Evolutionary conservation across 306 rosid genomes (phyloP), one percentile per base, ranked within the genome.

Genomic region (Comarum palustre): DNA sequence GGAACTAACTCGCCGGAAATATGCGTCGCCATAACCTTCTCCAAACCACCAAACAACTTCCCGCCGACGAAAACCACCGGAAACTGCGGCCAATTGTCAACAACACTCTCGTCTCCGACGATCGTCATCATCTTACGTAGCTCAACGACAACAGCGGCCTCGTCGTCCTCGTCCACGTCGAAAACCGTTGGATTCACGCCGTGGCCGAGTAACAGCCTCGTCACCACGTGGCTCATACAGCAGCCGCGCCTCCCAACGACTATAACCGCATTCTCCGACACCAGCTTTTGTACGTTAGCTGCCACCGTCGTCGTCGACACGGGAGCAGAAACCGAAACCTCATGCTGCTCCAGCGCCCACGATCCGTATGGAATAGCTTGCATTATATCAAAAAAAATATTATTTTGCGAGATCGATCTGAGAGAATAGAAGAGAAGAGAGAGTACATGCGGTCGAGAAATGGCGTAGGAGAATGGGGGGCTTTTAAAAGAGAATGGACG

Each of bases 31-130:
- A 94, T 94, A 6, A 94, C 96, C 61, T 83, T 86, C 54, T 94
- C 98, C 86, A 94, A 82, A 20, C 97, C 98, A 11, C 98, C 98
- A 38, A 94, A 86, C 77, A 89, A 70, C 81, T 86, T 94, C 31
- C 98, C 98, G 0, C 95, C 98, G 0, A 94, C 89, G 20, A 94
- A 94, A 68, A 94, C 92, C 66, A 83, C 92, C 67, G 98, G 98
- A 45, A 91, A 91, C 85, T 89, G 91, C 1, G 81, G 36, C 24
- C 50, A 22, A 14, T 50, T 74, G 1, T 48, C 69, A 0, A 14
- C 39, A 1, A 31, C 68, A 29, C 36, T 73, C 20, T 54, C 59
- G 8, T 27, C 46, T 1, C 17, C 67, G 15, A 2, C 64, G 52
- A 22, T 65, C 46, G 42, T 36, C 51, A 24, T 17, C 50, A 24